These are phyloP conservation scores for Spizellomyces sp. DNA, from an alignment of 192 early-diverging fungal species.

Conservation along the genomic window DNA sequence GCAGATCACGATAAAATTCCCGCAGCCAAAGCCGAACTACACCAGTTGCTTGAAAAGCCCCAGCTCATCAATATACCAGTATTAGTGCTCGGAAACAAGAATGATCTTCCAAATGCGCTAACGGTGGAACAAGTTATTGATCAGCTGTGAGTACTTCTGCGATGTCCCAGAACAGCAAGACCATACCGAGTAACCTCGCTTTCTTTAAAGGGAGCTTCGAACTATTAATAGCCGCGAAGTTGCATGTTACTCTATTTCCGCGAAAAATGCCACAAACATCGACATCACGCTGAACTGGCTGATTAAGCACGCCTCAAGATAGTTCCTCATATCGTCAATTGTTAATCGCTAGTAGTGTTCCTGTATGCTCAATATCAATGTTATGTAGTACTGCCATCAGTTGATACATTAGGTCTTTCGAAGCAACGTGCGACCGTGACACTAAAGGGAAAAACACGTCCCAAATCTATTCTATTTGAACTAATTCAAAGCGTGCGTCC, in stretches of 20 bases:
- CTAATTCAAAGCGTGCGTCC: too few species aligned
- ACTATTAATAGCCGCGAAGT: constrained; percentile 91
- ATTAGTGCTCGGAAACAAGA: constrained; percentile 98
- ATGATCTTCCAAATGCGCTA: constrained; percentile 88
- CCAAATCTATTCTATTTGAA: too few species aligned
- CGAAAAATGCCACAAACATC: constrained; percentile 97
- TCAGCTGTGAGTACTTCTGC: constrained; percentile 65
- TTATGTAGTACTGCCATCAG: too few species aligned
- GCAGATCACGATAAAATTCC: constrained; percentile 94
- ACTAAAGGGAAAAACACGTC: too few species aligned
- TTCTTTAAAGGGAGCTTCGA: constrained; percentile 72
- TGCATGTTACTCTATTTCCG: constrained; percentile 97
- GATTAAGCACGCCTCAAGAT: constrained; percentile 67
- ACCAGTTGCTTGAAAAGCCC: constrained; percentile 89
- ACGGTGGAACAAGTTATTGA: constrained; percentile 90
- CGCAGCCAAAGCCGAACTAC: constrained; percentile 89
- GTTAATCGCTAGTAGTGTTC: too few species aligned
- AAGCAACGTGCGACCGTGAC: too few species aligned
- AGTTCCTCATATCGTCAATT: too few species aligned
- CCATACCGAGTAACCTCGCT: not conserved
- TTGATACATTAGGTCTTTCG: too few species aligned
- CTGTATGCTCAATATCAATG: too few species aligned
- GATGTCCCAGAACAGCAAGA: constrained; percentile 2
- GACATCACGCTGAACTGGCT: constrained; percentile 97
- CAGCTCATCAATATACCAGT: constrained; percentile 92